Evolutionary conservation across 2,329 filamentous ascomycete species (phyloP), one percentile per base, ranked within the genome.

Genomic region (Thelonectria discophora): DNA sequence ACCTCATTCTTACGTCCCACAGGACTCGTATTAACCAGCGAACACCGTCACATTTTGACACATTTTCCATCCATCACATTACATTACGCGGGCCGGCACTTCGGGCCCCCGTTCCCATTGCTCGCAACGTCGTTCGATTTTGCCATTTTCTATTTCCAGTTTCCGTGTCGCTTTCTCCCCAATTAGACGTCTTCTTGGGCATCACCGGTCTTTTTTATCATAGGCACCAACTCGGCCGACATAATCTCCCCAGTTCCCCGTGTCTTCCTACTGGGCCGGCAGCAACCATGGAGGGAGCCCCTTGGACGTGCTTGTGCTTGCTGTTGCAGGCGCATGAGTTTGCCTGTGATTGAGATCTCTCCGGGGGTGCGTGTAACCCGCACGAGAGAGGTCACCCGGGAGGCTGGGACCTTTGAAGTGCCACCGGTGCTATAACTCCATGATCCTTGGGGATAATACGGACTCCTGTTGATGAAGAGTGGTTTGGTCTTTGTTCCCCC

Each of bases 261-360:
- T 7, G 52, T 27, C 47, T 42, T 56, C 52, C 51, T 49, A 50
- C 48, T 49, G 51, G 45, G 32, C 47, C 37, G 17, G 51, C 27
- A 13, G 49, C n/a, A n/a, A n/a, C n/a, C n/a, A n/a, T n/a, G n/a
- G n/a, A n/a, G n/a, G n/a, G n/a, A n/a, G n/a, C n/a, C n/a, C n/a
- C n/a, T n/a, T n/a, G n/a, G n/a, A n/a, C n/a, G n/a, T n/a, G n/a
- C n/a, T n/a, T n/a, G n/a, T n/a, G n/a, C n/a, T n/a, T n/a, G n/a
- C n/a, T n/a, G n/a, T n/a, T n/a, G n/a, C n/a, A n/a, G n/a, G n/a
- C n/a, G 24, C 4, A 24, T 24, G 24, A 24, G 24, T 24, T 24
- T 45, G 67, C 65, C 58, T 61, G 54, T 66, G 62, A 69, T 65
- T n/a, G n/a, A 67, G 68, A 69, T 69, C 60, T 70, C 63, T 27